Percentiles rank a stretch among this genome's conserved stretches.
phyloP scores from a whole-genome alignment of 2,329 filamentous ascomycete genomes.

The Fusarium pilosicola region DNA sequence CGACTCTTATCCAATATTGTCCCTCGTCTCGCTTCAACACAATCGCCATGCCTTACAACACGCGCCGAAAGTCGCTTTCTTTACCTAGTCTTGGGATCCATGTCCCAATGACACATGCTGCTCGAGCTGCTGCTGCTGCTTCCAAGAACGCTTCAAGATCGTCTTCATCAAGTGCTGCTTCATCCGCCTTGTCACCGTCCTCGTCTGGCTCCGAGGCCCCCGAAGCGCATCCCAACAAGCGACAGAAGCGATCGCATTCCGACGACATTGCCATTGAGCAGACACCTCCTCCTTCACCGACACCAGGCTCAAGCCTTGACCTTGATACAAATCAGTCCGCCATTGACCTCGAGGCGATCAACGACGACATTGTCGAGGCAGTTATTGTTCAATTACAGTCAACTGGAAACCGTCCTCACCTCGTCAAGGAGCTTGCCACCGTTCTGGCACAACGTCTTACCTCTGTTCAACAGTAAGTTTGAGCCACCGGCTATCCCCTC shows the following conservation, averaged over 20 bases:
- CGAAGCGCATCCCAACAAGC: slow-evolving; percentile 65
- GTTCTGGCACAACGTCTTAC: slow-evolving; percentile 80
- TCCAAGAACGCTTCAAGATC: slow-evolving; percentile 50
- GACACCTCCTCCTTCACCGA: slow-evolving; percentile 69
- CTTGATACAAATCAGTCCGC: slow-evolving; percentile 43
- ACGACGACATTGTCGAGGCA: slow-evolving; percentile 93
- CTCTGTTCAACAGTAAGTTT: slow-evolving; percentile 89
- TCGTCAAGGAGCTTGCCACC: slow-evolving; percentile 91
- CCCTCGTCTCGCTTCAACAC: slow-evolving; percentile 16
- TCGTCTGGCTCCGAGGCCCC: slow-evolving; percentile 45
- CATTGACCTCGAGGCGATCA: slow-evolving; percentile 80
- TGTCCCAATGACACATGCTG: slow-evolving; percentile 74
- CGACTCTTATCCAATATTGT: slow-evolving; percentile 4
- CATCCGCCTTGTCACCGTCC: slow-evolving; percentile 47
- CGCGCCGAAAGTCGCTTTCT: slow-evolving; percentile 93
- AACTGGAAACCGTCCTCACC: slow-evolving; percentile 89
- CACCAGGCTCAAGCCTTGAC: slow-evolving; percentile 44
- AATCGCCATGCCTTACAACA: slow-evolving; percentile 87
- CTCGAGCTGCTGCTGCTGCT: slow-evolving; percentile 64
- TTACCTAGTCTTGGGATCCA: slow-evolving; percentile 93
- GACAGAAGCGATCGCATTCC: slow-evolving; percentile 83
- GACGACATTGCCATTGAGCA: slow-evolving; percentile 81
- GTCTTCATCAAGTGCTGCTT: slow-evolving; percentile 43
- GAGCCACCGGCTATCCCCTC: slow-evolving; percentile 15
- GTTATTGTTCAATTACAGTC: slow-evolving; percentile 89